phyloP scores from a whole-genome alignment of 768 basidiomycete genomes.

The Tremella mesenterica region DNA sequence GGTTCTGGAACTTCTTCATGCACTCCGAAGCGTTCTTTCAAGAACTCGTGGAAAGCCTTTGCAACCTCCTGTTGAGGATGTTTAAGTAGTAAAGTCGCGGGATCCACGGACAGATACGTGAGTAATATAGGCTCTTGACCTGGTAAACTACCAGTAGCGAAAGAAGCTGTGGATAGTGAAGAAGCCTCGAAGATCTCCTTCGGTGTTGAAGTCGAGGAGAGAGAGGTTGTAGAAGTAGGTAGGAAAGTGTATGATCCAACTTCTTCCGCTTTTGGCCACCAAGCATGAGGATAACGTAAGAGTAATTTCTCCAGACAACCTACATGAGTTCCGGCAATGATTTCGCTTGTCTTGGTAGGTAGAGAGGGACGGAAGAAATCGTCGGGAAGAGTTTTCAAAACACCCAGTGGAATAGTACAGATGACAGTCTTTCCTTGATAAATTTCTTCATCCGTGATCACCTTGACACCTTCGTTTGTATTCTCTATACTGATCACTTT shows the following conservation, averaged over 20 bases:
- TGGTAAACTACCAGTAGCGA: conserved; percentile 19
- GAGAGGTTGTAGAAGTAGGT: conserved; percentile 14
- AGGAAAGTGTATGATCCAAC: conserved; percentile 40
- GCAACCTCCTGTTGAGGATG: conserved; percentile 20
- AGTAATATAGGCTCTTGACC: conserved; percentile 30
- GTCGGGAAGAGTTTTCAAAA: conserved; percentile 23
- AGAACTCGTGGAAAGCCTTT: conserved; percentile 30
- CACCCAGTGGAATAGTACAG: conserved; percentile 38
- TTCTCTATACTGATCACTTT: conserved; percentile 16
- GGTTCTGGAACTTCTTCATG: conserved; percentile 13
- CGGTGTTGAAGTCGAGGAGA: conserved; percentile 10
- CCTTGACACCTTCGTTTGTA: conserved; percentile 1
- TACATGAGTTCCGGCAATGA: conserved; percentile 31
- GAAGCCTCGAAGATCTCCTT: conserved; percentile 32
- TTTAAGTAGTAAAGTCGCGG: conserved; percentile 25
- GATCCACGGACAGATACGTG: conserved; percentile 39
- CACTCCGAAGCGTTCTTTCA: conserved; percentile 22
- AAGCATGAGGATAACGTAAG: conserved; percentile 30
- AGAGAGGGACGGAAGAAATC: conserved; percentile 28
- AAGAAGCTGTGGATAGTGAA: conserved; percentile 31
- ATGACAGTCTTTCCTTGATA: conserved; percentile 23
- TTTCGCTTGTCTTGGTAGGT: conserved; percentile 17
- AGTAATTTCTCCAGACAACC: conserved; percentile 40
- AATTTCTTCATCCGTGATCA: conserved; percentile 10
- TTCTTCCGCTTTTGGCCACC: conserved; percentile 36